Base-by-base conservation (phyloP, 257 asterid genomes). In the Solanum habrochaites region DNA sequence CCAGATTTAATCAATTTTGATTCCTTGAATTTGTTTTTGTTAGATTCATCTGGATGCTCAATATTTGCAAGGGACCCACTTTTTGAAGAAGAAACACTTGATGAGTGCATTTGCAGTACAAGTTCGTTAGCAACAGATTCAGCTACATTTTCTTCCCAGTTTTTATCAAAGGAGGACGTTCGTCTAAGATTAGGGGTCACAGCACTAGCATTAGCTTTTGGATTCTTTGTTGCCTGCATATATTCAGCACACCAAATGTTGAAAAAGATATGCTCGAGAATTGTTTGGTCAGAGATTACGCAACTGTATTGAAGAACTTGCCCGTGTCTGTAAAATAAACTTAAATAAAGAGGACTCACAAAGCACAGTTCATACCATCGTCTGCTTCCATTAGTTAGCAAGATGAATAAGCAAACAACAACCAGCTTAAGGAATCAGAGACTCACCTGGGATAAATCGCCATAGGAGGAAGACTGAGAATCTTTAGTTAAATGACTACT, bases 81-180 rank as follows among this genome's bases (percentile, higher is more conserved):
- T 92, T 95, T 93, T 82, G 97, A 86, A 69, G 93, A 89, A 85
- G 94, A 88, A 49, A 88, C 86, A 72, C 91, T 88, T 56, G 98
- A 93, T 85, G 98, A 92, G 87, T 96, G 97, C 92, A 91, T 88
- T 86, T 96, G 97, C 88, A 93, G 81, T 82, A 96, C 98, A 81
- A 97, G 98, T 93, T 97, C 99, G 91, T 95, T 90, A 78, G 99
- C 99, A 81, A 97, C 99, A 85, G 99, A 97, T 90, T 97, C 99
- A 72, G 99, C 99, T 88, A 96, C 98, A 87, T 86, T 96, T 93
- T 97, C 99, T 92, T 96, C 99, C 99, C 99, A 96, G 75, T 98
- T 92, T 88, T 96, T 93, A 90, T 97, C 99, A 43, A 97, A 97
- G 87, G 99, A 97, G 88, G 99, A 97, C 27, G 99, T 96, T 89